These are phyloP conservation scores for Delitschia confertaspora DNA, from an alignment of 495 filamentous ascomycete genomes.

Conservation along the genomic window DNA sequence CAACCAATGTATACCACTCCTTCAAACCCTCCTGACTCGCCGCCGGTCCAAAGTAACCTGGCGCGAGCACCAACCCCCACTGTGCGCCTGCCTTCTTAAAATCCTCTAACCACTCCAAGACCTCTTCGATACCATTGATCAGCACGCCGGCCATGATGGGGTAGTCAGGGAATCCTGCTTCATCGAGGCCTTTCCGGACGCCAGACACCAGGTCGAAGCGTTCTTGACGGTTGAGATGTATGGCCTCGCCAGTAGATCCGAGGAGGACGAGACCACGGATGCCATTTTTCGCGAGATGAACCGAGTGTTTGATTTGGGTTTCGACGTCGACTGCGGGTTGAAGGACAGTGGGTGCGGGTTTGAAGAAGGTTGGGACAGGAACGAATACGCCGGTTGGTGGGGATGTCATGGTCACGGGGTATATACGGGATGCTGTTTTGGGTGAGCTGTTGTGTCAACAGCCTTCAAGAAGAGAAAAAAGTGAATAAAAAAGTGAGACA, in stretches of 20 bases:
- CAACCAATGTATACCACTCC: slow-evolving; percentile 47
- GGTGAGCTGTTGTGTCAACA: too few relatives aligned
- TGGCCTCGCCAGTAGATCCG: slow-evolving; percentile 60
- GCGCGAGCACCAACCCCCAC: slow-evolving; percentile 54
- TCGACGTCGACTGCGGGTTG: slow-evolving; percentile 44
- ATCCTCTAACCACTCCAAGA: slow-evolving; percentile 48
- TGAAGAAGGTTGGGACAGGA: slow-evolving; percentile 47
- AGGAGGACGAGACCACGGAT: slow-evolving; percentile 58
- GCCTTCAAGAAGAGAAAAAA: too few relatives aligned
- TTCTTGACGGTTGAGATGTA: slow-evolving; percentile 54
- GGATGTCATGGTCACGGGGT: too few relatives aligned
- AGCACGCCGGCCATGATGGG: slow-evolving; percentile 62
- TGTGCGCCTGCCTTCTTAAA: slow-evolving; percentile 52
- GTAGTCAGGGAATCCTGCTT: slow-evolving; percentile 51
- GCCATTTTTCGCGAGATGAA: slow-evolving; percentile 54
- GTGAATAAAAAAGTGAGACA: too few relatives aligned
- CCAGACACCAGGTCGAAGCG: slow-evolving; percentile 46
- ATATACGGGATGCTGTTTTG: too few relatives aligned
- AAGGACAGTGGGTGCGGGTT: slow-evolving; percentile 32
- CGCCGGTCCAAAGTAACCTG: slow-evolving; percentile 53
- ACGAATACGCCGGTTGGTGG: slow-evolving; percentile 40
- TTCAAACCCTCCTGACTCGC: slow-evolving; percentile 38
- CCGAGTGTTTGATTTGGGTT: slow-evolving; percentile 49
- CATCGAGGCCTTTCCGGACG: slow-evolving; percentile 41
- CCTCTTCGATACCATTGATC: slow-evolving; percentile 54